A percentile compares a stretch with the other conserved stretches of the same genome.
Evolutionary conservation across 2,329 filamentous ascomycete species (phyloP).

Genomic region (Penicillium freii): DNA sequence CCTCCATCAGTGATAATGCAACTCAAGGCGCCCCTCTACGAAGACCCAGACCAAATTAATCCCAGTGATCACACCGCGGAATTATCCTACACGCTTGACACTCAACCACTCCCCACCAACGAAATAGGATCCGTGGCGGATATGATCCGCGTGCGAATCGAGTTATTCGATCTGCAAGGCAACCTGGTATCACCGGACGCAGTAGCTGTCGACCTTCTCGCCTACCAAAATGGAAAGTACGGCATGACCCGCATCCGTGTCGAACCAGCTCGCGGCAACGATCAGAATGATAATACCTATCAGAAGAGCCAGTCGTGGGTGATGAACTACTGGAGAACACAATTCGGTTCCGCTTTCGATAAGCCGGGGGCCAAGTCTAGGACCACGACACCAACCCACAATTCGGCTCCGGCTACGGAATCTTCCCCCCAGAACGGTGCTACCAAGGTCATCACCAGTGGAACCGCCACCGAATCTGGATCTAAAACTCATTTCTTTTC

Average conservation of each 20-base stretch:
- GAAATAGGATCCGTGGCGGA: slow-evolving; percentile 15
- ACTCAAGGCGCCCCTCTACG: slow-evolving; percentile 26
- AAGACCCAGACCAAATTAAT: slow-evolving; percentile 2
- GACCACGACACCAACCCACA: neutral
- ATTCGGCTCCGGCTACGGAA: neutral
- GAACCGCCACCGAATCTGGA: neutral
- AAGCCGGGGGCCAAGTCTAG: neutral
- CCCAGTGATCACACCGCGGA: slow-evolving; percentile 12
- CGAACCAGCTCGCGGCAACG: slow-evolving; percentile 14
- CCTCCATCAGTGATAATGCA: slow-evolving; percentile 29
- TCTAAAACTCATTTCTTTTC: slow-evolving; percentile 16
- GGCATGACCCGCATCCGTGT: slow-evolving; percentile 30
- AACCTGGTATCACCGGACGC: slow-evolving; percentile 27
- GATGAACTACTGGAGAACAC: slow-evolving; percentile 26
- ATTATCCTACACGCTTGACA: slow-evolving; percentile 27
- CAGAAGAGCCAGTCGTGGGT: slow-evolving; percentile 19
- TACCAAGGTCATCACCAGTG: neutral
- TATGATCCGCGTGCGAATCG: slow-evolving; percentile 25
- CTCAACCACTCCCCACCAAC: slow-evolving; percentile 21
- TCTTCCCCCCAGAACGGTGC: neutral
- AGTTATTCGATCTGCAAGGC: slow-evolving; percentile 27
- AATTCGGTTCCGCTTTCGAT: slow-evolving; percentile 24
- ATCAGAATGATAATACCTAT: neutral
- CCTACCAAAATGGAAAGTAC: slow-evolving; percentile 24
- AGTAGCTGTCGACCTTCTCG: slow-evolving; percentile 31